Conservation (phyloP, 2,329 filamentous ascomycete genomes). For the Colletotrichum sp. region DNA sequence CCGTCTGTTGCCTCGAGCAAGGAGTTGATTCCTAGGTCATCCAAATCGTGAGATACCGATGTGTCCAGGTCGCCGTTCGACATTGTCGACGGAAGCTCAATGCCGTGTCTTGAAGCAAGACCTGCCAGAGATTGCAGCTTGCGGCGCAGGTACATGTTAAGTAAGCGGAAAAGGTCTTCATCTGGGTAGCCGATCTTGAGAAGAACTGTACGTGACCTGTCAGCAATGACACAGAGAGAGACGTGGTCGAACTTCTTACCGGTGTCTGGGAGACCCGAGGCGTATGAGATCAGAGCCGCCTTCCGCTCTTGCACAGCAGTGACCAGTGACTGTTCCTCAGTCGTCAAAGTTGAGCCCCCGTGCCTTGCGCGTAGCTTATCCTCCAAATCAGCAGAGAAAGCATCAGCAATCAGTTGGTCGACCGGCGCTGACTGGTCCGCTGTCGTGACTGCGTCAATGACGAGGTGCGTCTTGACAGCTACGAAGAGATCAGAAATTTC, state of each 20-base stretch:
- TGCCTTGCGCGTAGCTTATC: conserved; percentile 43
- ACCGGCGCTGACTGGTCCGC: conserved; percentile 50
- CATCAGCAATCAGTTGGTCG: conserved; percentile 60
- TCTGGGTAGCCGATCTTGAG: conserved; percentile 12
- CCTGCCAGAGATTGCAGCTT: conserved; percentile 37
- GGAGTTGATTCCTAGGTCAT: conserved; percentile 40
- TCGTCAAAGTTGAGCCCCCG: conserved; percentile 33
- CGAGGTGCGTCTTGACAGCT: conserved; percentile 51
- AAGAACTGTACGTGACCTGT: conserved; percentile 34
- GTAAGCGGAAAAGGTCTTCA: conserved; percentile 31
- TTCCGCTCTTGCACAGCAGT: conserved; percentile 36
- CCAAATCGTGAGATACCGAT: conserved; percentile 34
- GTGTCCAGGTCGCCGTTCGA: conserved; percentile 32
- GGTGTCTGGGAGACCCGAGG: conserved; percentile 10
- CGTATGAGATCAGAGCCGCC: conserved; percentile 30
- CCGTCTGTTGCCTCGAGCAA: conserved; percentile 47
- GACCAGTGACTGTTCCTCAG: conserved; percentile 39
- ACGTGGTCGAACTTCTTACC: conserved; percentile 25
- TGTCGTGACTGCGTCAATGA: conserved; percentile 58
- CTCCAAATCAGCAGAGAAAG: conserved; percentile 63
- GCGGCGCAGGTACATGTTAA: conserved; percentile 35
- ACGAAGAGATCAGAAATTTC: conserved; percentile 49
- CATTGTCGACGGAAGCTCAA: conserved; percentile 36
- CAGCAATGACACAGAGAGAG: conserved; percentile 37
- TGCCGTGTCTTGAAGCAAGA: conserved; percentile 38